These are phyloP conservation scores for Ramaria sp. DNA, from an alignment of 768 basidiomycete species.

Conservation along the genomic window DNA sequence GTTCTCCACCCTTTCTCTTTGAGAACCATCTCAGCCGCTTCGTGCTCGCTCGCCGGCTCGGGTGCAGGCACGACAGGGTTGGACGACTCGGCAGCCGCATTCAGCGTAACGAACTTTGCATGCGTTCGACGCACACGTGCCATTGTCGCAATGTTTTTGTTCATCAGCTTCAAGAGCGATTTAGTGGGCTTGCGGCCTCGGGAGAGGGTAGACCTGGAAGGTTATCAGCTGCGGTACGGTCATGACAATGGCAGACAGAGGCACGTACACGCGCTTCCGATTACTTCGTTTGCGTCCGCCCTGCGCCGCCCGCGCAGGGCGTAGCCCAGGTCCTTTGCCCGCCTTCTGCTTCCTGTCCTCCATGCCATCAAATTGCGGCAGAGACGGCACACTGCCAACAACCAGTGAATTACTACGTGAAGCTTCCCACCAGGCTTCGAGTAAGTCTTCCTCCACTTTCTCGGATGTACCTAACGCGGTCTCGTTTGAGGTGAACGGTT, in stretches of 20 bases:
- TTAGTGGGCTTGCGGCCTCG: slow-evolving; percentile 15
- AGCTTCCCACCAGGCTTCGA: slow-evolving; percentile 66
- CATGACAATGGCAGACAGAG: neutral
- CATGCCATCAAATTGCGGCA: slow-evolving; percentile 25
- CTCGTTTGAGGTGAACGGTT: neutral
- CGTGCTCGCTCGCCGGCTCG: slow-evolving; percentile 3
- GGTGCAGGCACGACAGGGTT: neutral
- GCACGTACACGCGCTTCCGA: neutral
- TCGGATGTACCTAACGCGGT: neutral
- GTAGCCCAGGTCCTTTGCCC: slow-evolving; percentile 13
- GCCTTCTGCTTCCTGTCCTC: slow-evolving; percentile 20
- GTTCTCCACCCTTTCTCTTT: slow-evolving; percentile 17
- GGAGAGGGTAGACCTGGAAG: neutral
- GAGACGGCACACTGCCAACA: slow-evolving; percentile 52
- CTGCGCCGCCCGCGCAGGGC: neutral
- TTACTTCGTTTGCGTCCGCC: neutral
- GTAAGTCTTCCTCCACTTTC: slow-evolving; percentile 2
- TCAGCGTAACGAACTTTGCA: slow-evolving; percentile 53
- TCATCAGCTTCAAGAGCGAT: slow-evolving; percentile 60
- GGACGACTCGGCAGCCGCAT: slow-evolving; percentile 12
- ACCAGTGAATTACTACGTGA: slow-evolving; percentile 51
- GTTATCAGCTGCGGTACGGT: neutral
- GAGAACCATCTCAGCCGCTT: slow-evolving; percentile 12
- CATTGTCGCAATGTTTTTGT: slow-evolving; percentile 65
- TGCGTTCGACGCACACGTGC: slow-evolving; percentile 65